Base-by-base conservation (phyloP, 257 asterid species). In the Solanum megistacrolobum region DNA sequence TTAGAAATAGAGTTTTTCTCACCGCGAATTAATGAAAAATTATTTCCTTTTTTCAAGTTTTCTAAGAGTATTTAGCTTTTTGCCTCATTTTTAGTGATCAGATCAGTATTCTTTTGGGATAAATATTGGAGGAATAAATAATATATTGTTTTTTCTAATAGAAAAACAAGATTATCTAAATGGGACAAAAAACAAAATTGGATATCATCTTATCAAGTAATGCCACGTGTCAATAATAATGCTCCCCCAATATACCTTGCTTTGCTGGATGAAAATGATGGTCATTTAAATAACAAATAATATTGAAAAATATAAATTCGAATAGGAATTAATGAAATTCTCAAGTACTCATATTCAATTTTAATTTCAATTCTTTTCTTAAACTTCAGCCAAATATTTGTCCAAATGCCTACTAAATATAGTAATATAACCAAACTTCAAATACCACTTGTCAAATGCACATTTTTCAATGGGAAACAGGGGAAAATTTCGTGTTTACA, bases 201-300 rank as follows among this genome's bases (percentile, higher is more conserved):
- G 72, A 23, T 46, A 41, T 25, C 31, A 38, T 13, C 86, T 75
- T 89, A 83, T 83, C 84, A 60, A 20, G 48, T 39, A 32, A 7
- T 72, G 41, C 29, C 48, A 87, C 66, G 76, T 87, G 91, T 87
- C 89, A 65, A 85, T 83, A 65, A 23, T 39, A 0, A 0, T 78
- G 18, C 32, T n/a, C 25, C 65, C 73, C 73, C 38, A 12, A 16
- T 71, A 83, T 81, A 3, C 10, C 36, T 31, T 4, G 89, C 71
- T 32, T 83, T 62, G 87, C 84, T 89, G 88, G 86, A 87, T 78
- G 48, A 39, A 76, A 34, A 21, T 46, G 84, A 75, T 36, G 36
- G 12, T 38, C 23, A 36, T 68, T 20, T 48, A 60, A 29, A 14
- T 31, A 69, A 69, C n/a, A 66, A 66, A 55, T 27, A 27, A 27